A percentile compares a stretch with the other conserved stretches of the same genome.
Conservation (phyloP, 495 filamentous ascomycete species). For the Neurospora tetrasperma region DNA sequence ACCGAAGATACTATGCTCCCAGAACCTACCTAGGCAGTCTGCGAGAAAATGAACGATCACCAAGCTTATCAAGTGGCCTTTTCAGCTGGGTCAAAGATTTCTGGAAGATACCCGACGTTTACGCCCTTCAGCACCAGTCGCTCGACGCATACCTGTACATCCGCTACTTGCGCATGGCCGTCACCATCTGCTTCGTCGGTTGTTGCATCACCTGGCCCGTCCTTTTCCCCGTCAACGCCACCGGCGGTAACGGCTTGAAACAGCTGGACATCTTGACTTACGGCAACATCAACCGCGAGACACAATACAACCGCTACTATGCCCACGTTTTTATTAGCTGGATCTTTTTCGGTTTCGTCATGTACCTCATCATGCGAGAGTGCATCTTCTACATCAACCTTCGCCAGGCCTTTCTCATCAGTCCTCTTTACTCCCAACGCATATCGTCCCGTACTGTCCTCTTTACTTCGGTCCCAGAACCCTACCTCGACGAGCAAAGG, state of each 20-base stretch:
- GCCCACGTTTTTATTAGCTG: slow-evolving; percentile 65
- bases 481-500: slow-evolving; percentile 62
- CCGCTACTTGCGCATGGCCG: slow-evolving; percentile 67
- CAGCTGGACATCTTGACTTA: slow-evolving; percentile 76
- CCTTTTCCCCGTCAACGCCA: slow-evolving; percentile 77
- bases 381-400: slow-evolving; percentile 91
- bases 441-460: slow-evolving; percentile 92
- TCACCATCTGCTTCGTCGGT: slow-evolving; percentile 68
- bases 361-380: slow-evolving; percentile 84
- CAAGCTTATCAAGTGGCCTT: slow-evolving; percentile 54
- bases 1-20: slow-evolving; percentile 75
- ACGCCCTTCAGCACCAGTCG: slow-evolving; percentile 79
- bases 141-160: slow-evolving; percentile 84
- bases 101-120: slow-evolving; percentile 70
- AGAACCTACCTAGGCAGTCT: slow-evolving; percentile 76
- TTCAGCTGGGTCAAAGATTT: slow-evolving; percentile 70
- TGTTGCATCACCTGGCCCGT: slow-evolving; percentile 75
- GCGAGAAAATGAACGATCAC: slow-evolving; percentile 57
- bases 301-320: slow-evolving; percentile 50
- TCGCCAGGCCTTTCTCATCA: slow-evolving; percentile 87
- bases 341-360: slow-evolving; percentile 76
- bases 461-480: slow-evolving; percentile 72
- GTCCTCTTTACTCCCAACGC: slow-evolving; percentile 76
- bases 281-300: slow-evolving; percentile 51
- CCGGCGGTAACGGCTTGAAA: slow-evolving; percentile 52